Evolutionary conservation across 352 stramenopile genomes (phyloP), one percentile per base, ranked within the genome.

Genomic region (Salisapilia sapeloensis): DNA sequence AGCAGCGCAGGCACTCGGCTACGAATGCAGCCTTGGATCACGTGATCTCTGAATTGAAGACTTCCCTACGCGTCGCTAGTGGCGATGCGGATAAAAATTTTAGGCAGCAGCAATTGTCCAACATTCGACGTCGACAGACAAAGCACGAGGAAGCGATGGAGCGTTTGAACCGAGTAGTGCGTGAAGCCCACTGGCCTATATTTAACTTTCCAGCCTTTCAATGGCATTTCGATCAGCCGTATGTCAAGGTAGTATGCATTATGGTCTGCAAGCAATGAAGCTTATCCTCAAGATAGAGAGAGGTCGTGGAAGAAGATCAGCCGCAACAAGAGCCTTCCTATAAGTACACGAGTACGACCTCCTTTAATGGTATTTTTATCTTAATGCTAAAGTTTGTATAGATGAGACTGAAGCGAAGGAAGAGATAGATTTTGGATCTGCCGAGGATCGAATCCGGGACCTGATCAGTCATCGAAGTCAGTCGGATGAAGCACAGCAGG

Each of bases 201-300:
- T 63, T 57, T 35, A 63, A 63, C 29, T 63, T 63, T 24, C 46
- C 53, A 1, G 39, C 25, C 23, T 63, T 58, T 18, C 34, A 44
- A 3, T 63, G 53, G 53, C 53, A 63, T 14, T 55, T 63, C 12
- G 35, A 33, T 14, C 46, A 60, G 13, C 21, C 26, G 4, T 24
- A 45, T 19, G 26, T 43, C 21, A 63, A 63, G 41, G 40, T 33
- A 50, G 60, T 40, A 35, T 43, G 25, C 17, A 19, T 21, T 14
- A 29, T 40, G 4, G 21, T 38, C 24, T n/a, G n/a, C 24, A 28
- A 28, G 10, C 24, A n/a, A n/a, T n/a, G n/a, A n/a, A n/a, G n/a
- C n/a, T n/a, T n/a, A n/a, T n/a, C n/a, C n/a, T n/a, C n/a, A n/a
- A n/a, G n/a, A n/a, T n/a, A n/a, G n/a, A n/a, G n/a, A n/a, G n/a